Evolutionary conservation across 2,329 filamentous ascomycete species (phyloP), one percentile per base, ranked within the genome.

Genomic region (Epichloe brachyelytri): DNA sequence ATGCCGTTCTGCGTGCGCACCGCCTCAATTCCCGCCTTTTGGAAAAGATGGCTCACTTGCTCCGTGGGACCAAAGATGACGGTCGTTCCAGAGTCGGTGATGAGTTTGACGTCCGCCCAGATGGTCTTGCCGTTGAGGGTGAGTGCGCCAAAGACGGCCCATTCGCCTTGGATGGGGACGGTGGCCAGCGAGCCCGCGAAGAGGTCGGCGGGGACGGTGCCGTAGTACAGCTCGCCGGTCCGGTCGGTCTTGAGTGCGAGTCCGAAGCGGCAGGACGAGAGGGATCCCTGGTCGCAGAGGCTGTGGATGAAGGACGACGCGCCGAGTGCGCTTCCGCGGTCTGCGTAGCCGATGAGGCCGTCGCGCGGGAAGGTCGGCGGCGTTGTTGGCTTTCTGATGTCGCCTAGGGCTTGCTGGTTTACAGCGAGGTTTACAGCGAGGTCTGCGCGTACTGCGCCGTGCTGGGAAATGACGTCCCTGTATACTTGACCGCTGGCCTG

Each of bases 201-300:
- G 4, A 30, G 11, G 43, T 55, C 50, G 0, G 46, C 54, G 2
- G 52, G 53, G 5, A 58, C 49, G 22, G 55, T 40, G 43, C 57
- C 57, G 43, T 58, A 58, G 53, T 58, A 50, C 12, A 59, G 41
- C 12, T 50, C 47, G 37, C 57, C 57, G 10, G 56, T 59, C 39
- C 51, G 37, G 46, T 59, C 52, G 39, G 56, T 38, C 2, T 49
- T 48, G 19, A 59, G 50, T 12, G 57, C 53, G 17, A 58, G 50
- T 10, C 57, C 57, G 43, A 58, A 57, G 37, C 57, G 57, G 50
- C 57, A 59, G 5, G 53, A 47, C 40, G 55, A 52, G 20, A 59
- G 50, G 12, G 50, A 14, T 4, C 50, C 36, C 19, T 54, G 40
- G 43, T 53, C 49, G 51, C 57, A 59, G 45, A 59, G 53, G 44